Base-by-base conservation (phyloP, 192 early-diverging fungal genomes). In the Endogone sp. region DNA sequence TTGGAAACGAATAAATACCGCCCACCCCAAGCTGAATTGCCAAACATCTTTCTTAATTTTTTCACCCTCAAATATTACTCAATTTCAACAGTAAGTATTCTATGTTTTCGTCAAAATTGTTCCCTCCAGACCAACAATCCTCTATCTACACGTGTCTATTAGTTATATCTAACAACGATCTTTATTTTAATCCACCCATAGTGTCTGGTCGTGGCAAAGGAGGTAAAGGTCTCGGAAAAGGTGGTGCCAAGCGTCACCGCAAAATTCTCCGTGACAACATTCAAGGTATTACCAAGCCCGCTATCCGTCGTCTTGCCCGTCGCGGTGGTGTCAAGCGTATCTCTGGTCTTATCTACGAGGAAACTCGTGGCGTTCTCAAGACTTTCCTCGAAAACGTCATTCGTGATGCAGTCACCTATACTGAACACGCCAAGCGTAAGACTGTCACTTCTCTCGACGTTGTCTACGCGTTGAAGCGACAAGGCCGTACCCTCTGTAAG, bases 241-340 rank as follows among this genome's bases (percentile, higher is more conserved):
- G 96, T 60, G 96, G 96, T 58, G 96, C 96, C 84, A 98, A 98
- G 91, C 96, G 96, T 82, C 97, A 98, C 84, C 91, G 97, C 82
- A 98, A 98, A 91, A 98, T 98, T 90, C 90, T 99, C 76, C 93
- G 97, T 77, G 97, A 99, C 78, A 99, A 98, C 91, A 95, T 94
- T 76, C 93, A 93, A 79, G 85, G 95, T 71, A 97, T 97, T 81
- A 97, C 95, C 79, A 97, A 97, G 89, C 95, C 95, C 61, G 95
- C 95, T 66, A 98, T 98, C 79, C 94, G 94, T 82, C 96, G 96
- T 93, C 95, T 98, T 68, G 96, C 96, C 26, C 94, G 96, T 82
- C 93, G 96, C 93, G 96, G 96, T 72, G 96, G 96, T 90, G 96
- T 98, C 88, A 98, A 98, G 93, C 94, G 96, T 92, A 98, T 98